Evolutionary conservation across 805 yeast genomes (phyloP).

Genomic region (Grigorovia yakushimaensis): DNA sequence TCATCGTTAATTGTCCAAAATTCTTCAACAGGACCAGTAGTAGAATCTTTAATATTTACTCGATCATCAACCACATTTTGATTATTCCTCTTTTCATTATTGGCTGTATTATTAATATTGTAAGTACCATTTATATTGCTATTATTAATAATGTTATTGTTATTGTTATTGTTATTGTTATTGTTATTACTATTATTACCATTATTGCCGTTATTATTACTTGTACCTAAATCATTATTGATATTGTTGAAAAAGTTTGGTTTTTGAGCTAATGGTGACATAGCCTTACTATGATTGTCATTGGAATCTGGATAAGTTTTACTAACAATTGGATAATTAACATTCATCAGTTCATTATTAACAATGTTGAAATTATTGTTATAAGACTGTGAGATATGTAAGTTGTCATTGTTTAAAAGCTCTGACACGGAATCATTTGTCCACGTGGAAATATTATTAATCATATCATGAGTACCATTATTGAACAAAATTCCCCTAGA

Average conservation of each 20-base stretch:
- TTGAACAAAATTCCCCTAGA: constrained; percentile 19
- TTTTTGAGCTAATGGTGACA: neutral
- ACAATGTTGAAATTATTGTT: neutral
- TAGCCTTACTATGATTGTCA: neutral
- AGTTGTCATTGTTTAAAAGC: constrained; percentile 1
- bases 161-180: neutral
- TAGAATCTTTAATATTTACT: neutral
- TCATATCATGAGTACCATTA: constrained; percentile 47
- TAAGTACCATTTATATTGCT: neutral
- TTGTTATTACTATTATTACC: neutral
- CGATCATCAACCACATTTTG: neutral
- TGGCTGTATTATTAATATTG: neutral
- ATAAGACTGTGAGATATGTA: neutral
- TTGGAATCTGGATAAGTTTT: neutral
- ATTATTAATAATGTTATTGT: constrained; percentile 1
- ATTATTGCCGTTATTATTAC: neutral
- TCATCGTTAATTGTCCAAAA: constrained; percentile 39
- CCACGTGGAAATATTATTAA: constrained; percentile 52
- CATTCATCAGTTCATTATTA: neutral
- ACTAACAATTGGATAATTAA: neutral
- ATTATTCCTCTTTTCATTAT: neutral
- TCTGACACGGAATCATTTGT: constrained; percentile 30
- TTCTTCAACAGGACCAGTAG: constrained; percentile 30
- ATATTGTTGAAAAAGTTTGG: neutral
- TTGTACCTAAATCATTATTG: neutral